phyloP scores from a whole-genome alignment of 345 rosid genomes.

The Aquilaria sinensis region DNA sequence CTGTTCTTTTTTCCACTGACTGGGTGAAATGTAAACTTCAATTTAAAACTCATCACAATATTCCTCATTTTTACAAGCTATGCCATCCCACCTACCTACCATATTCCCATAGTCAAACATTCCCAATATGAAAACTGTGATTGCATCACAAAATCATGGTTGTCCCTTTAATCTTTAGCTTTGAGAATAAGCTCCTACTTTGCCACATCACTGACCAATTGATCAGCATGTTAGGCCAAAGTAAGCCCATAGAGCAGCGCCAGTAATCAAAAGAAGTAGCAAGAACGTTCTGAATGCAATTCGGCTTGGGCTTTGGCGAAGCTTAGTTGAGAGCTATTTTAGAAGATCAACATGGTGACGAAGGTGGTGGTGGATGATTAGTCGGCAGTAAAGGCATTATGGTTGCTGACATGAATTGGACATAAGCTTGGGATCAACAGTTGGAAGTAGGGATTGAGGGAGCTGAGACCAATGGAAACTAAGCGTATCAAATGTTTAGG shows the following conservation, averaged over 20 bases:
- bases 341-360: conserved; percentile 77
- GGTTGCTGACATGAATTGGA: conserved; percentile 83
- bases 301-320: conserved; percentile 60
- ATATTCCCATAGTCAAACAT: no score
- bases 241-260: conserved; percentile 70
- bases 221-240: conserved; percentile 70
- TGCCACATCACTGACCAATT: conserved; percentile 64
- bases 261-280: conserved; percentile 53
- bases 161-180: conserved; percentile 65
- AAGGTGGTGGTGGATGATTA: no score
- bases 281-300: conserved; percentile 56
- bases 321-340: conserved; percentile 76
- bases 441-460: conserved; percentile 62
- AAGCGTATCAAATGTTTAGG: conserved; percentile 80
- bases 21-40: no score
- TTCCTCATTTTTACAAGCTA: no score
- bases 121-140: no score
- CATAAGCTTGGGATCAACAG: conserved; percentile 63
- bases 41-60: no score
- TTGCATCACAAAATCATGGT: conserved; percentile 85
- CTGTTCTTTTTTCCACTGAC: no score
- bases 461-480: conserved; percentile 63
- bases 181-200: conserved; percentile 72
- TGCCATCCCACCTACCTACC: no score
- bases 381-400: conserved; percentile 54